A percentile compares a stretch with the other conserved stretches of the same genome.
Evolutionary conservation across 441 rosid species (phyloP).

Genomic region (Breynia disticha): DNA sequence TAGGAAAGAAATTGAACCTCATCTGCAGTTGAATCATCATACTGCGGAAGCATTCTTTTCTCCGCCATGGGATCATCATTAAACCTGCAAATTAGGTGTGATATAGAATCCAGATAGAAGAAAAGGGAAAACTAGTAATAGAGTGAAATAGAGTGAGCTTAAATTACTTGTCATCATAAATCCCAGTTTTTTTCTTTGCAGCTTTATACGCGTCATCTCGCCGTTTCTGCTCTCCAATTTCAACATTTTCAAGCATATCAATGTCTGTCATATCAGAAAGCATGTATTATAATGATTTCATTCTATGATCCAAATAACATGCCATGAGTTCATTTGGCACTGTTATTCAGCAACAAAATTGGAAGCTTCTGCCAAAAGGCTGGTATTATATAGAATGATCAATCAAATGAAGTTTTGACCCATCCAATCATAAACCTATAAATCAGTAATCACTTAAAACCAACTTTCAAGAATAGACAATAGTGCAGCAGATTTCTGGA

Average conservation of each 20-base stretch:
- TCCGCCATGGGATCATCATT: conserved; percentile 66
- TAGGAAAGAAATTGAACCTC: conserved; percentile 36
- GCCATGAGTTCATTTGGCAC: no score
- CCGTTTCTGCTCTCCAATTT: conserved; percentile 93
- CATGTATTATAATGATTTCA: conserved; percentile 22
- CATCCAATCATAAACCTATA: no score
- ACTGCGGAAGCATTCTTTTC: conserved; percentile 85
- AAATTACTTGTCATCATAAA: conserved; percentile 77
- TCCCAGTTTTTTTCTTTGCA: conserved; percentile 78
- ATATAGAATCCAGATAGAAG: neutral
- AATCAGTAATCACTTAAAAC: no score
- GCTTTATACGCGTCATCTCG: conserved; percentile 87
- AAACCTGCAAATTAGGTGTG: conserved; percentile 44
- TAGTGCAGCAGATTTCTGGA: no score
- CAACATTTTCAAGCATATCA: conserved; percentile 98
- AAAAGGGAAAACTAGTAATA: neutral
- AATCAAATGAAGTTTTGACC: no score
- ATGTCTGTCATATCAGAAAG: conserved; percentile 50
- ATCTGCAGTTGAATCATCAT: conserved; percentile 64
- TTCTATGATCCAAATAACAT: neutral
- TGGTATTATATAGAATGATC: no score
- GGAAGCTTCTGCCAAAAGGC: no score
- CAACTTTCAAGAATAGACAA: no score
- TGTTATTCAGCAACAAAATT: conserved; percentile 4
- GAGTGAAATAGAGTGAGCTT: conserved; percentile 1